Conservation (phyloP, 139 green algal genomes). For the Chlorella sp. region DNA sequence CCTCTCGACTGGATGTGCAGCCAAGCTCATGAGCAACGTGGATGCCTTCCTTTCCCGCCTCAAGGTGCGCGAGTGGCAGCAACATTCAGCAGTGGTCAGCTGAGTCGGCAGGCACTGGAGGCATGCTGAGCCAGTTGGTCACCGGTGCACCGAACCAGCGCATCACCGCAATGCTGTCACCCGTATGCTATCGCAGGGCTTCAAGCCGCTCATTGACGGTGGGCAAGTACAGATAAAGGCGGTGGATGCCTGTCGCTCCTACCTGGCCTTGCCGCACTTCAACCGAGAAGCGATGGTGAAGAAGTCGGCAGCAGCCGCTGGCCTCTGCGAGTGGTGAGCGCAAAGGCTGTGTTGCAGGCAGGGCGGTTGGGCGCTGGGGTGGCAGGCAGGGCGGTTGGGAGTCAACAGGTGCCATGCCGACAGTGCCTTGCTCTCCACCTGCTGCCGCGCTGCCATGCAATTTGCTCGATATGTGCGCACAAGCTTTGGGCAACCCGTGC, state of each 20-base stretch:
- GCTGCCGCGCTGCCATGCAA: too few relatives aligned
- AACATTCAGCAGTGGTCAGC: too few relatives aligned
- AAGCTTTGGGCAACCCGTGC: too few relatives aligned
- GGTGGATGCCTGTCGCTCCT: constrained; percentile 78
- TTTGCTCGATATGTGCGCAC: too few relatives aligned
- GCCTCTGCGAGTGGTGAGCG: constrained; percentile 80
- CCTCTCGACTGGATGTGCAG: background rate
- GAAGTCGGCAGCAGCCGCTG: constrained; percentile 88
- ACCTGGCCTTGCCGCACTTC: constrained; percentile 87
- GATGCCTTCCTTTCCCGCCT: constrained; percentile 90
- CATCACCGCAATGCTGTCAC: background rate
- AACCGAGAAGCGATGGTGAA: constrained; percentile 84
- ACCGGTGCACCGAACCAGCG: too few relatives aligned
- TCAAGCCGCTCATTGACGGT: constrained; percentile 89
- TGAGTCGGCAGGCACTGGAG: too few relatives aligned
- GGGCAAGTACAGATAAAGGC: constrained; percentile 78
- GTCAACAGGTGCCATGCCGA: too few relatives aligned
- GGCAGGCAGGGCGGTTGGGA: too few relatives aligned
- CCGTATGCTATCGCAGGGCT: constrained; percentile 37
- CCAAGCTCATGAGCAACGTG: constrained; percentile 91
- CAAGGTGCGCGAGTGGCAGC: constrained; percentile 39
- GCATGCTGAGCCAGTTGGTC: too few relatives aligned
- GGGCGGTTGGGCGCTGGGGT: too few relatives aligned
- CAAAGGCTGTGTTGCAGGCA: too few relatives aligned
- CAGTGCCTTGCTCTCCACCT: too few relatives aligned